Base-by-base conservation (phyloP, 2,329 filamentous ascomycete genomes). In the Penicillium aurantiogriseum region DNA sequence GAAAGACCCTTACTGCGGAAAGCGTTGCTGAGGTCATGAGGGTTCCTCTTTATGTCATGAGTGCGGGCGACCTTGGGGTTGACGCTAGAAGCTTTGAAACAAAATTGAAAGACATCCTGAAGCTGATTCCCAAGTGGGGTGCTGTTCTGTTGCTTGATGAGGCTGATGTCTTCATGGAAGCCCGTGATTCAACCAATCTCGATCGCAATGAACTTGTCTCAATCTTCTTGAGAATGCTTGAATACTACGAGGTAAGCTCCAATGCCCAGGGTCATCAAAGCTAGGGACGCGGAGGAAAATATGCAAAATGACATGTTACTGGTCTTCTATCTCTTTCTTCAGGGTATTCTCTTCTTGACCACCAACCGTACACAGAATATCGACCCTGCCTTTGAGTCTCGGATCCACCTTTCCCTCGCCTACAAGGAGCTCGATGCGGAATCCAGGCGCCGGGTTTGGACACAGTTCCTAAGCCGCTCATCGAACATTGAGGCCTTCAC, bases 1-100 rank as follows among this genome's bases (percentile, higher is more conserved):
- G 81, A 15, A 84, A 84, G 69, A 84, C 82, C 0, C 65, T 81
- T 25, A 82, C 80, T 4, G 79, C 77, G 6, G 80, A 82, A 62
- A 76, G 74, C 55, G 74, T 81, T 23, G 80, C 81, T 1, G 81
- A 83, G 56, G 70, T 78, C 50, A 80, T 82, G 75, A 71, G 76
- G 33, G 77, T 78, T 1, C 81, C 81, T 2, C 70, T 84, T 0
- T 83, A 79, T 63, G 71, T 76, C 51, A 77, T 83, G 72, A 77
- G 74, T 29, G 62, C 66, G 0, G 80, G 79, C 10, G 81, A 84
- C 54, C 72, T 84, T 0, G 81, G 81, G 17, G 73, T 76, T 11
- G 71, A 77, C 36, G 74, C 78, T 0, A 56, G 64, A 0, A 66
- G 68, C 0, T 76, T 83, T 5, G 80, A 83, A 60, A 59, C 64